phyloP scores from a whole-genome alignment of 495 filamentous ascomycete species.

The Mytilinidion resinicola region DNA sequence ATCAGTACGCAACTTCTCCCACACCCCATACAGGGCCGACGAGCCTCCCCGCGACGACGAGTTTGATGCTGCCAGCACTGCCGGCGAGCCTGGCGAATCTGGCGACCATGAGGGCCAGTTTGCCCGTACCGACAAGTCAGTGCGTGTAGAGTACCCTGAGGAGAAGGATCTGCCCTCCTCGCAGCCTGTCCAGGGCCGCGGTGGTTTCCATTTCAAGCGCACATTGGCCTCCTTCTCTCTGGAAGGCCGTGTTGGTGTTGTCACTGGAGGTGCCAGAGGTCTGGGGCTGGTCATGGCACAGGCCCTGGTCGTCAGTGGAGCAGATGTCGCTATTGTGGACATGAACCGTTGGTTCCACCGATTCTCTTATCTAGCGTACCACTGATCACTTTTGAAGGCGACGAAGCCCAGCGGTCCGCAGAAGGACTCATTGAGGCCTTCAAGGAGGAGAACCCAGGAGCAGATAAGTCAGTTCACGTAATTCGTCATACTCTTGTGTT shows the following conservation, averaged over 20 bases:
- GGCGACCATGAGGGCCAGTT: slow-evolving; percentile 47
- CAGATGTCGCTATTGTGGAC: slow-evolving; percentile 87
- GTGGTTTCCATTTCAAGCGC: slow-evolving; percentile 63
- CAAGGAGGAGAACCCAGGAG: slow-evolving; percentile 67
- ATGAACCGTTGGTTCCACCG: slow-evolving; percentile 64
- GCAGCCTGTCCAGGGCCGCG: slow-evolving; percentile 62
- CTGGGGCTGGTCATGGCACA: slow-evolving; percentile 89
- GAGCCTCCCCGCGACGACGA: slow-evolving; percentile 13
- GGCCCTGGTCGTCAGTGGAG: slow-evolving; percentile 76
- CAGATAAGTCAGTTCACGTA: slow-evolving; percentile 51
- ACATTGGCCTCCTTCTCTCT: slow-evolving; percentile 71
- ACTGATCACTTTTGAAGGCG: slow-evolving; percentile 46
- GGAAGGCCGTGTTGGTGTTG: slow-evolving; percentile 67
- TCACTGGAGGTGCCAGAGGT: slow-evolving; percentile 82
- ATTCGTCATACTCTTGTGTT: neutral
- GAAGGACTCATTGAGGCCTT: slow-evolving; percentile 64
- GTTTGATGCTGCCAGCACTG: slow-evolving; percentile 29
- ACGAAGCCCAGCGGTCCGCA: slow-evolving; percentile 75
- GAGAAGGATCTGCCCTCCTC: slow-evolving; percentile 60
- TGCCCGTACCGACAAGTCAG: slow-evolving; percentile 70
- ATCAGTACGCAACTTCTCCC: slow-evolving; percentile 12
- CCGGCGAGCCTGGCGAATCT: slow-evolving; percentile 30
- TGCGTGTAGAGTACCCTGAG: slow-evolving; percentile 70
- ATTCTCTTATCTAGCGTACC: neutral
- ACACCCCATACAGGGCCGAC: slow-evolving; percentile 10